Percentiles rank a stretch among this genome's conserved stretches.
These are phyloP conservation scores for Lagenaria siceraria DNA, from an alignment of 306 rosid genomes.

Conservation along the genomic window DNA sequence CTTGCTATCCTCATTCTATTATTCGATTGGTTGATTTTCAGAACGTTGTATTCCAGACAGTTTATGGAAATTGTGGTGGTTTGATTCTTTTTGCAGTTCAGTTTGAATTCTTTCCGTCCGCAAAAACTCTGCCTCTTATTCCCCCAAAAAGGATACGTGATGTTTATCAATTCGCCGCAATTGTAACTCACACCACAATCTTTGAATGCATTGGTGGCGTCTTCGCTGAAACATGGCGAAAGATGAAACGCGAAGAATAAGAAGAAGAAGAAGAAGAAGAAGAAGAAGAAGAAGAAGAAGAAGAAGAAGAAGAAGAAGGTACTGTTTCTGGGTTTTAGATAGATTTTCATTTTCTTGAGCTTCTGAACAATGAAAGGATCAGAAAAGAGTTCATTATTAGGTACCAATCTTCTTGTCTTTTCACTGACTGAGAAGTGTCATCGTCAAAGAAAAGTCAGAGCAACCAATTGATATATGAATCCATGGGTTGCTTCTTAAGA, in stretches of 20 bases:
- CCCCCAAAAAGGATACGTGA: constrained; percentile 35
- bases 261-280: neutral
- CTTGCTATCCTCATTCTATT: constrained; percentile 11
- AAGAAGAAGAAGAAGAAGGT: neutral
- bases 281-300: neutral
- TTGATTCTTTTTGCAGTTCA: neutral
- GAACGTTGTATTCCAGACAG: neutral
- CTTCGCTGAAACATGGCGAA: neutral
- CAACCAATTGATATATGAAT: neutral
- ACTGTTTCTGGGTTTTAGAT: neutral
- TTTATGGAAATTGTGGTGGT: neutral
- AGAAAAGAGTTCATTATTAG: neutral
- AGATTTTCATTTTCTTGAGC: neutral
- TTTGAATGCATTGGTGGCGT: neutral
- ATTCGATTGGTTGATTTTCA: accelerated
- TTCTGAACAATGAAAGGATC: neutral
- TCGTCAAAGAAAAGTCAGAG: neutral
- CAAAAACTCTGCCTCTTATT: neutral
- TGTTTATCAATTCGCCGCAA: constrained; percentile 11
- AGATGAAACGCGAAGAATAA: neutral
- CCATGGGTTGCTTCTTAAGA: neutral
- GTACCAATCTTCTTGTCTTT: neutral
- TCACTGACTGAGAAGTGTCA: neutral
- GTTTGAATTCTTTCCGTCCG: neutral
- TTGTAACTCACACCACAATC: neutral